Evolutionary conservation across 2,329 filamentous ascomycete species (phyloP).

Genomic region (Sarocladium kiliense): DNA sequence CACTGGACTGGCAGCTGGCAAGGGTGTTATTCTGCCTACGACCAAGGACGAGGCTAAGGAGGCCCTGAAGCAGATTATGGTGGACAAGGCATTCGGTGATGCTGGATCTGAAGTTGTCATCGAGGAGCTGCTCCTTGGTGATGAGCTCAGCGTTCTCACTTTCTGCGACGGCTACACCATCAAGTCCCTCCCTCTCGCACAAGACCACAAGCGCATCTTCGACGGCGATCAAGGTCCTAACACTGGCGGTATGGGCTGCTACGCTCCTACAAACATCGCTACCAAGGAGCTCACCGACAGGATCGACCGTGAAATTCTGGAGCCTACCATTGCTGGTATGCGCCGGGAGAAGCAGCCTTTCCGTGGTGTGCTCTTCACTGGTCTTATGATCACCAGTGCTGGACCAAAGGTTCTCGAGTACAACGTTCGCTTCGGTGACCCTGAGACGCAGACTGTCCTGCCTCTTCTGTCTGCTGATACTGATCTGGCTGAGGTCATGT

Average conservation of each 20-base stretch:
- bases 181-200: conserved; percentile 78
- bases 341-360: conserved; percentile 70
- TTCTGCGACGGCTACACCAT: conserved; percentile 89
- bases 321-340: conserved; percentile 88
- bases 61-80: conserved; percentile 86
- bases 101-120: conserved; percentile 92
- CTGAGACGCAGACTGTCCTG: conserved; percentile 83
- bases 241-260: conserved; percentile 97
- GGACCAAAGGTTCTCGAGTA: conserved; percentile 87
- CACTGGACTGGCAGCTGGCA: conserved; percentile 84
- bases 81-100: conserved; percentile 76
- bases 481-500: conserved; percentile 83
- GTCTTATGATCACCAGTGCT: conserved; percentile 82
- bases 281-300: conserved; percentile 67
- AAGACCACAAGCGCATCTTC: conserved; percentile 93
- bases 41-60: conserved; percentile 76
- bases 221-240: conserved; percentile 90
- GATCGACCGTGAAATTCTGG: conserved; percentile 77
- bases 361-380: conserved; percentile 75
- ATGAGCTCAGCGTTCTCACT: conserved; percentile 86
- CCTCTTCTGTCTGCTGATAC: conserved; percentile 71
- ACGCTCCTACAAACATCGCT: conserved; percentile 81
- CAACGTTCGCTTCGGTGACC: conserved; percentile 89
- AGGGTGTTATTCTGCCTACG: conserved; percentile 86
- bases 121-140: conserved; percentile 86